phyloP scores from a whole-genome alignment of 805 yeast species.

The Candida broadrunensis region DNA sequence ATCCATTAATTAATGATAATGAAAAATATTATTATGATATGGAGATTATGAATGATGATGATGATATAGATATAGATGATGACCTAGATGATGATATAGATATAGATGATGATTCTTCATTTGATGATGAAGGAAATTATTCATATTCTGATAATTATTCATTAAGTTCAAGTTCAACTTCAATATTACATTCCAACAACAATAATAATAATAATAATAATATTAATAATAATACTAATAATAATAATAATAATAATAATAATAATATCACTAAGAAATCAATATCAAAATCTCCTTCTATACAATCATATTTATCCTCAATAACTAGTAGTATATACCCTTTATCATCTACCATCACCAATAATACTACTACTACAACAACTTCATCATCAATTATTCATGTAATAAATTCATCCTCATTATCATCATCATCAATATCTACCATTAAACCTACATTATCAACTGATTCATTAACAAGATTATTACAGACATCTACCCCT shows the following conservation, averaged over 20 bases:
- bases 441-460: slow-evolving; percentile 1
- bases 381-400: not conserved
- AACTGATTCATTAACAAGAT: slow-evolving; percentile 5
- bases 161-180: slow-evolving; percentile 4
- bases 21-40: not conserved
- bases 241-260: too few species aligned
- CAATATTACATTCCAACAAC: not conserved
- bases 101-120: slow-evolving; percentile 3
- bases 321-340: not conserved
- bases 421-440: not conserved
- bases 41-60: not conserved
- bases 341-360: not conserved
- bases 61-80: not conserved
- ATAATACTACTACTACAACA: not conserved
- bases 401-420: too few species aligned
- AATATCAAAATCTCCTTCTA: slow-evolving; percentile 1
- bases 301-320: not conserved
- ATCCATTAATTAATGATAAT: slow-evolving; percentile 2
- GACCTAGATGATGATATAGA: slow-evolving; percentile 3
- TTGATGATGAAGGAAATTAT: not conserved
- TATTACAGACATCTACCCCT: slow-evolving; percentile 4
- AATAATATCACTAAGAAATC: not conserved
- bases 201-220: too few species aligned
- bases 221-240: too few species aligned
- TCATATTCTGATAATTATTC: slow-evolving; percentile 4